Evolutionary conservation across 768 basidiomycete species (phyloP).

Genomic region (Tylopilus vinaceipallidus): DNA sequence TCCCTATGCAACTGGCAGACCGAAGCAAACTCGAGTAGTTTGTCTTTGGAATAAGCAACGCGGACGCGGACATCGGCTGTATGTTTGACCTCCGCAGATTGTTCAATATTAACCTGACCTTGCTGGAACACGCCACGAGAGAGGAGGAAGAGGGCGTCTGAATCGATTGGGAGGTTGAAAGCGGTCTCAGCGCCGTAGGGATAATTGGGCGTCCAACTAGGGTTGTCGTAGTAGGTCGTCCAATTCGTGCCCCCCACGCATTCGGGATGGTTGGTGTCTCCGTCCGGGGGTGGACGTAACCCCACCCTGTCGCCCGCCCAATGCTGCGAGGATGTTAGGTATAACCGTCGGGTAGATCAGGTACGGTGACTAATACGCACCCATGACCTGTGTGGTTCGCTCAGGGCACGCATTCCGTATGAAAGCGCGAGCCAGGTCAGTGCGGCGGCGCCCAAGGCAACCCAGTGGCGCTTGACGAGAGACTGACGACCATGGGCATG

Average conservation of each 20-base stretch:
- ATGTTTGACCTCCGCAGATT: constrained; percentile 29
- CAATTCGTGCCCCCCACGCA: constrained; percentile 22
- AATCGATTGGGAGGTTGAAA: constrained; percentile 31
- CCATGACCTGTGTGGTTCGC: background rate
- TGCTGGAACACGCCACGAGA: constrained; percentile 29
- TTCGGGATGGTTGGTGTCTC: background rate
- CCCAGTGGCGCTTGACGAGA: constrained; percentile 8
- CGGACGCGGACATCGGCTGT: constrained; percentile 29
- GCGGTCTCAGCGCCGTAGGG: constrained; percentile 26
- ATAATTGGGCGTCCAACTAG: constrained; percentile 20
- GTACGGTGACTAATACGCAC: constrained; percentile 3
- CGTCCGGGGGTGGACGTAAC: background rate
- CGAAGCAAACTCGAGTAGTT: constrained; percentile 20
- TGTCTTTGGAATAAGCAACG: constrained; percentile 21
- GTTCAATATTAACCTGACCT: constrained; percentile 28
- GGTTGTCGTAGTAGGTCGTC: constrained; percentile 24
- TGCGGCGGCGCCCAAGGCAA: constrained; percentile 2
- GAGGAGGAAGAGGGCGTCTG: constrained; percentile 30
- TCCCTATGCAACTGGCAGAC: constrained; percentile 32
- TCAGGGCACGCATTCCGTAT: background rate
- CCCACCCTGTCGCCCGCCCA: background rate
- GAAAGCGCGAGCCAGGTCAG: constrained; percentile 17
- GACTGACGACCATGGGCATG: background rate
- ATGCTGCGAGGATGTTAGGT: constrained; percentile 3
- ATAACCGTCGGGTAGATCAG: background rate